Percentiles rank a stretch among this genome's conserved stretches.
Conservation (phyloP, 2,329 filamentous ascomycete species). For the Neonectria magnoliae region DNA sequence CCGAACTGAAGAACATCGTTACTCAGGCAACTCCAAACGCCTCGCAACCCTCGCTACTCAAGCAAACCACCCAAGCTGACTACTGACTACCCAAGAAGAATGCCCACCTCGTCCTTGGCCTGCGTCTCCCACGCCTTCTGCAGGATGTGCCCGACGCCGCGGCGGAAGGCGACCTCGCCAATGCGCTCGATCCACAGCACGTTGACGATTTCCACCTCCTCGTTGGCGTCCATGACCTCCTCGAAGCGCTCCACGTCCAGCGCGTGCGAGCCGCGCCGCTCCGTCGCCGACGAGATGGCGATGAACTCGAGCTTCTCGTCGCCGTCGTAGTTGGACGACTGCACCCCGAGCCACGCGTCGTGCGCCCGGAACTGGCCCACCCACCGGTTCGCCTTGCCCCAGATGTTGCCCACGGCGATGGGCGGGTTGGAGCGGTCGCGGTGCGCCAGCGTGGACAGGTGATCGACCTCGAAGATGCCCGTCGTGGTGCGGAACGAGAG, state of each 20-base stretch:
- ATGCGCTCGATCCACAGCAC: slow-evolving; percentile 59
- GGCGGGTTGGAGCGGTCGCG: slow-evolving; percentile 51
- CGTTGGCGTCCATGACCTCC: slow-evolving; percentile 54
- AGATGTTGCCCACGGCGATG: slow-evolving; percentile 56
- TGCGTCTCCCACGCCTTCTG: slow-evolving; percentile 54
- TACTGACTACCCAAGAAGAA: slow-evolving; percentile 51
- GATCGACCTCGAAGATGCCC: slow-evolving; percentile 54
- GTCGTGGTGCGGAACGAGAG: slow-evolving; percentile 53
- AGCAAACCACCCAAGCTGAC: not conserved
- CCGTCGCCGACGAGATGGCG: slow-evolving; percentile 53
- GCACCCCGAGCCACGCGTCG: slow-evolving; percentile 57
- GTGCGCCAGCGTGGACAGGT: slow-evolving; percentile 48
- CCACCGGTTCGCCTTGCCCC: slow-evolving; percentile 49
- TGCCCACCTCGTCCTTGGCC: slow-evolving; percentile 51
- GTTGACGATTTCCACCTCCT: slow-evolving; percentile 57
- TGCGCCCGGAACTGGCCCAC: slow-evolving; percentile 56
- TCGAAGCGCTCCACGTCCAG: slow-evolving; percentile 53
- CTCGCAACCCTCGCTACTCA: slow-evolving; percentile 5
- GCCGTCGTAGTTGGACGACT: slow-evolving; percentile 58
- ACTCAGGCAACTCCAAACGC: slow-evolving; percentile 15
- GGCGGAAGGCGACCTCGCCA: slow-evolving; percentile 52
- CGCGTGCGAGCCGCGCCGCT: slow-evolving; percentile 54
- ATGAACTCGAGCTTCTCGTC: slow-evolving; percentile 57
- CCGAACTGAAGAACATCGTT: not conserved
- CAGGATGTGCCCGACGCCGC: slow-evolving; percentile 56